Percentiles rank a stretch among this genome's conserved stretches.
phyloP scores from a whole-genome alignment of 73 alveolate species.

The Paramecium octaurelia region DNA sequence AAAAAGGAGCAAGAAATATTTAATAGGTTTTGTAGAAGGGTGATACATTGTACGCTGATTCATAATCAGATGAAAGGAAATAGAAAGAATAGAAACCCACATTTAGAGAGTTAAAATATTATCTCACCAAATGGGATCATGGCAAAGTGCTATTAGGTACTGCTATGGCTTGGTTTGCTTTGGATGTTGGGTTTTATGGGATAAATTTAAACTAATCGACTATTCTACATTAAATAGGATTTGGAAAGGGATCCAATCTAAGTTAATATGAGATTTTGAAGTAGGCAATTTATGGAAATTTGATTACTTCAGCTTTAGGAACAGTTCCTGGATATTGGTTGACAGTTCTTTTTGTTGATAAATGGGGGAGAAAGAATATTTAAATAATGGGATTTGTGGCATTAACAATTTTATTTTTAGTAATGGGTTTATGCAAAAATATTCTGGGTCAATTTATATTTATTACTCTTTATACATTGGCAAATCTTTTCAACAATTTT shows the following conservation, averaged over 20 bases:
- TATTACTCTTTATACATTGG: background rate
- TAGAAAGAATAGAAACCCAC: background rate
- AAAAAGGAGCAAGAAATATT: background rate
- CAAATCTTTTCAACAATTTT: constrained; percentile 20
- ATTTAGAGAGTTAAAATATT: background rate
- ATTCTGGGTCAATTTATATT: background rate
- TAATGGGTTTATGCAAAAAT: background rate
- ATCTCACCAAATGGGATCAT: background rate
- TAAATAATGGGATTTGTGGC: constrained; percentile 44
- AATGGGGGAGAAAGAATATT: background rate
- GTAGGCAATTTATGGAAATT: background rate
- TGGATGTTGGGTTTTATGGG: constrained; percentile 32
- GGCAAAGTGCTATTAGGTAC: background rate
- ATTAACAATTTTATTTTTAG: background rate
- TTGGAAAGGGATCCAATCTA: background rate
- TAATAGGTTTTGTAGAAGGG: background rate
- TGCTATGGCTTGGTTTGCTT: constrained; percentile 12
- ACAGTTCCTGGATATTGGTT: constrained; percentile 52
- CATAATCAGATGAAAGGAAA: background rate
- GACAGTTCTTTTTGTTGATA: constrained; percentile 23
- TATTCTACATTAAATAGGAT: background rate
- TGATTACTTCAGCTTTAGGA: constrained; percentile 30
- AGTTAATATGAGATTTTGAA: background rate
- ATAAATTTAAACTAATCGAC: background rate
- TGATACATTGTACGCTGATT: background rate